Evolutionary conservation across 768 basidiomycete species (phyloP), one percentile per base, ranked within the genome.

Genomic region (Lactarius hengduanensis): DNA sequence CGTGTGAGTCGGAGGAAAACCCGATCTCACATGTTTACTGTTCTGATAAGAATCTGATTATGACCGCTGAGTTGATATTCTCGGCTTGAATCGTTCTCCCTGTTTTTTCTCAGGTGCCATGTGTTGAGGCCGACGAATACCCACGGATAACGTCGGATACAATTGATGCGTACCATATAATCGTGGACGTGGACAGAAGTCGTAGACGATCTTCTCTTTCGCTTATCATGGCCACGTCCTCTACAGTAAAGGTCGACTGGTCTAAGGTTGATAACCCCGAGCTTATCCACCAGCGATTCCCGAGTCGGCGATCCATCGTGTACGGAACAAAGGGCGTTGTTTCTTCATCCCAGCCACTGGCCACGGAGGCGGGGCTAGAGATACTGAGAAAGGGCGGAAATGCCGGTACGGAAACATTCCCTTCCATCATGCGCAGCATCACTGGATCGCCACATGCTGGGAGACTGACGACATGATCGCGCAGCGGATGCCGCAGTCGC

Each of bases 401-500:
- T 79, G 96, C 96, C 71, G 96, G 93, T 92, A 73, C 57, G 80
- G 67, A 6, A 55, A 59, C 34, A n/a, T 43, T 45, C 57, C 10
- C 8, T 63, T 58, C 11, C 10, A 36, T 55, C 10, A 36, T 55
- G 13, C 11, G 4, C 30, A 32, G 11, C 28, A 30, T 10, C 11
- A 11, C 26, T 16, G n/a, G 45, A 47, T 22, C n/a, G n/a, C 47
- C n/a, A 47, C n/a, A 47, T 18, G 36, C 18, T 26, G 34, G 36
- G 34, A 4, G 11, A n/a, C 45, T 50, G 26, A 58, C 57, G 8
- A 50, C 40, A 13, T 34, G 34, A 34, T n/a, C n/a, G 16, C 20
- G 15, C 67, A 94, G 93, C 92, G 67, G 94, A 97, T 78, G 94
- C 94, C 34, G 96, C 97, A 8, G 95, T 98, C 20, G 97, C 97